Evolutionary conservation across 345 rosid species (phyloP).

Genomic region (Boechera stricta): DNA sequence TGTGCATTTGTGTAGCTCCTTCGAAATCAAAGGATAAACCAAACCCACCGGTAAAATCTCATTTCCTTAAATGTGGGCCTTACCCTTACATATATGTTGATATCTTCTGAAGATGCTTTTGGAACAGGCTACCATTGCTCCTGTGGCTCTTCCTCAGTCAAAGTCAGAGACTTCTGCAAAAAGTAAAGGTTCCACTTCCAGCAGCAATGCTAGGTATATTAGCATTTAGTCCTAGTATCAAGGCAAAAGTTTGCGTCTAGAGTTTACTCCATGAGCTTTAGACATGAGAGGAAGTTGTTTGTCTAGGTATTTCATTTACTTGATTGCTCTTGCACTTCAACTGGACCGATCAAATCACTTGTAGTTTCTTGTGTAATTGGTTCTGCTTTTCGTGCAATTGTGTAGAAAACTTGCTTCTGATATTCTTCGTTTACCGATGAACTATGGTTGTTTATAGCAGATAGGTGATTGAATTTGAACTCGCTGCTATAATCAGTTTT

Average conservation of each 20-base stretch:
- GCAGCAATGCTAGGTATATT: conserved; percentile 60
- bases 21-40: conserved; percentile 45
- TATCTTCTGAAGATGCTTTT: conserved; percentile 1
- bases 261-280: neutral
- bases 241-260: neutral
- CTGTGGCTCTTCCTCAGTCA: conserved; percentile 44
- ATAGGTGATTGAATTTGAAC: neutral
- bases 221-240: conserved; percentile 7
- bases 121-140: conserved; percentile 49
- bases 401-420: neutral
- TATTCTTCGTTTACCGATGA: neutral
- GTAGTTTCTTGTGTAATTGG: neutral
- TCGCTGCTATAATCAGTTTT: neutral
- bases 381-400: neutral
- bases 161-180: conserved; percentile 51
- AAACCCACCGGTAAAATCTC: conserved; percentile 49
- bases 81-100: neutral
- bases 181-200: conserved; percentile 68
- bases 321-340: neutral
- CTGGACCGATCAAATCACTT: neutral
- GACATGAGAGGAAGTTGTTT: neutral
- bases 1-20: conserved; percentile 84
- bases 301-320: neutral
- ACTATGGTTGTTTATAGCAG: neutral
- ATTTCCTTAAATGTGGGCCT: neutral